Evolutionary conservation across 2,329 filamentous ascomycete genomes (phyloP).

Genomic region (Ophidiomyces ophidiicola): DNA sequence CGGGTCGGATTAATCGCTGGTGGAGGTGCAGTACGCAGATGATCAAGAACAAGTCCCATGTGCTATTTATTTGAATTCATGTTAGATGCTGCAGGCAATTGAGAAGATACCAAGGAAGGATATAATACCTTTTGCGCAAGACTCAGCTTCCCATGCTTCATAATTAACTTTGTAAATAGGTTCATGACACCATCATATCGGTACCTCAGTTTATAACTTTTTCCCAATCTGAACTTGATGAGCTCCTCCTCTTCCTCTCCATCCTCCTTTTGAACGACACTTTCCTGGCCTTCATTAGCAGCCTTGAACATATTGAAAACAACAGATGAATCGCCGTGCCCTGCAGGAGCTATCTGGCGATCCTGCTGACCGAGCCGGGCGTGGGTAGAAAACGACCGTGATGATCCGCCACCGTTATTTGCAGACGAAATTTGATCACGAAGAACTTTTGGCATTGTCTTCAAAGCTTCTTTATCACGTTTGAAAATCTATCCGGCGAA

Average conservation of each 20-base stretch:
- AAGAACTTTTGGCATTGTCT: constrained; percentile 55
- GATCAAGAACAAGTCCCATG: constrained; percentile 68
- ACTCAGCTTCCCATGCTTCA: constrained; percentile 82
- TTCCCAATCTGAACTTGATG: constrained; percentile 52
- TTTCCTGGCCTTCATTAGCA: no score
- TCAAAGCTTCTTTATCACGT: constrained; percentile 48
- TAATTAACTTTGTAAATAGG: constrained; percentile 81
- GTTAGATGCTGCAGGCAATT: constrained; percentile 8
- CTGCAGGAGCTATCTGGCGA: no score
- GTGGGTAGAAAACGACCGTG: constrained; percentile 48
- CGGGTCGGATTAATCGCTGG: constrained; percentile 61
- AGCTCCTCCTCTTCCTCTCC: no score
- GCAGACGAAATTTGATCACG: constrained; percentile 36
- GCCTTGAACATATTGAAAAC: no score
- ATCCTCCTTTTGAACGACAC: no score
- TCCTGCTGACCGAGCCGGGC: constrained; percentile 30
- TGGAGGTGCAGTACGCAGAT: constrained; percentile 71
- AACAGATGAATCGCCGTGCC: constrained; percentile 21
- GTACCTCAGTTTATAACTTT: constrained; percentile 55
- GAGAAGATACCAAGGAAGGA: constrained; percentile 11
- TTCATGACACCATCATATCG: constrained; percentile 75
- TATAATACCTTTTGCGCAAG: constrained; percentile 66
- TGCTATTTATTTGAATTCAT: constrained; percentile 46
- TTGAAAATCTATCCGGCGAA: constrained; percentile 43
- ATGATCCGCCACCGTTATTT: constrained; percentile 15